phyloP scores from a whole-genome alignment of 2,329 filamentous ascomycete species.

The Tolypocladium tropicale region DNA sequence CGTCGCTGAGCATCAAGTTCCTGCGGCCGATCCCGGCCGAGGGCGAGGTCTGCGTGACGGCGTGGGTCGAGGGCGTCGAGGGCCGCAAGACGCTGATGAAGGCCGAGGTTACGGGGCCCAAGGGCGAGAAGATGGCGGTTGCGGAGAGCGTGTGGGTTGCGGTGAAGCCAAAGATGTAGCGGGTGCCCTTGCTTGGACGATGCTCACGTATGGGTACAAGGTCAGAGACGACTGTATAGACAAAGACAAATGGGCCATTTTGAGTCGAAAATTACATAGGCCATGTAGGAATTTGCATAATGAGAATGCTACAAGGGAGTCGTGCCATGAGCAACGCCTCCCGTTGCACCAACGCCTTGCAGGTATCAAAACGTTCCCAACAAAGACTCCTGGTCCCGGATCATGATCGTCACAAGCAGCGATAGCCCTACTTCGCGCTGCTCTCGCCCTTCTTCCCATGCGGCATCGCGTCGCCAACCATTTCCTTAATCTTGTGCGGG shows the following conservation, averaged over 20 bases:
- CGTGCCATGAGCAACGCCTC: not conserved
- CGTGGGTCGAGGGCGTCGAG: constrained; percentile 19
- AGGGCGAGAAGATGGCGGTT: constrained; percentile 17
- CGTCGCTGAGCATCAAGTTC: constrained; percentile 22
- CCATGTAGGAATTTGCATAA: not conserved
- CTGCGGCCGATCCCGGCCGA: constrained; percentile 19
- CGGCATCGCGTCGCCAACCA: constrained; percentile 13
- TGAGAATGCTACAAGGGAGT: not conserved
- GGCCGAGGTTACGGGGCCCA: constrained; percentile 18
- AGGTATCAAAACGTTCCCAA: not conserved
- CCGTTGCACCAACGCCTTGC: not conserved
- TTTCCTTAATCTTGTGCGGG: constrained; percentile 32
- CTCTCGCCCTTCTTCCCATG: constrained; percentile 12
- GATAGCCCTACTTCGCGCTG: not conserved
- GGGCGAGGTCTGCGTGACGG: constrained; percentile 18
- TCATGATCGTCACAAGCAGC: not conserved
- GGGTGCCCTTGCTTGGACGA: not conserved
- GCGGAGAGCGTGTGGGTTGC: constrained; percentile 23
- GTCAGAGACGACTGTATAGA: not conserved
- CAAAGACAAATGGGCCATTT: not conserved
- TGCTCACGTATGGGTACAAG: too few relatives aligned
- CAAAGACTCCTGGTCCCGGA: not conserved
- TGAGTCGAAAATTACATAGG: not conserved
- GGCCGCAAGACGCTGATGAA: constrained; percentile 22
- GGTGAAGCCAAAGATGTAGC: constrained; percentile 17